A percentile compares a stretch with the other conserved stretches of the same genome.
Evolutionary conservation across 768 basidiomycete genomes (phyloP).

Genomic region (Leccinum sublutescens): DNA sequence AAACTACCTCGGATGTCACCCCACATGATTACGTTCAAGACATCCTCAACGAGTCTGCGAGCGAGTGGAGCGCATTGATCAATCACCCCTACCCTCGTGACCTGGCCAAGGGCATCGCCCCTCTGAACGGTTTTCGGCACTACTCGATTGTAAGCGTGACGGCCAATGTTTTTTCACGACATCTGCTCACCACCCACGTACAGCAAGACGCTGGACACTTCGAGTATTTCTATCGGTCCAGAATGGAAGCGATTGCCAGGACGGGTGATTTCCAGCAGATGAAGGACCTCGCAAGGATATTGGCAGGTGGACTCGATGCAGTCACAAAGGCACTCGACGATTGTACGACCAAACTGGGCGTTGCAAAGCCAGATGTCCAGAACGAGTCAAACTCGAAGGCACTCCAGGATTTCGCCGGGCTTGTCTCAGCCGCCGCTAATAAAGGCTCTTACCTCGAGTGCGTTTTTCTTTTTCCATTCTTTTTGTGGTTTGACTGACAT

Average conservation of each 20-base stretch:
- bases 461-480: neutral
- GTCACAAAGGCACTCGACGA: neutral
- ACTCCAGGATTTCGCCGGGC: neutral
- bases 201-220: constrained; percentile 9
- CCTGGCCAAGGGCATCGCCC: neutral
- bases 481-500: neutral
- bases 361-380: neutral
- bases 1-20: neutral
- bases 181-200: neutral
- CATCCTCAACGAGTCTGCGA: neutral
- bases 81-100: neutral
- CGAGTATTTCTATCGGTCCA: constrained; percentile 1
- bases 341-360: neutral
- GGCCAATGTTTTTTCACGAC: no score
- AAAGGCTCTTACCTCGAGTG: constrained; percentile 8
- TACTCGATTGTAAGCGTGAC: constrained; percentile 7
- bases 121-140: constrained; percentile 5
- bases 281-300: neutral
- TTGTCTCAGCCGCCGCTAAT: neutral
- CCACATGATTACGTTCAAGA: constrained; percentile 5
- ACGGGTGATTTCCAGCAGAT: neutral
- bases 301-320: neutral
- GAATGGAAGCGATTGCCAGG: neutral
- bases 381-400: neutral
- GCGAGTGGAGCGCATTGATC: neutral